These are phyloP conservation scores for Haplosporangium gracile DNA, from an alignment of 192 early-diverging fungal species.

Conservation along the genomic window DNA sequence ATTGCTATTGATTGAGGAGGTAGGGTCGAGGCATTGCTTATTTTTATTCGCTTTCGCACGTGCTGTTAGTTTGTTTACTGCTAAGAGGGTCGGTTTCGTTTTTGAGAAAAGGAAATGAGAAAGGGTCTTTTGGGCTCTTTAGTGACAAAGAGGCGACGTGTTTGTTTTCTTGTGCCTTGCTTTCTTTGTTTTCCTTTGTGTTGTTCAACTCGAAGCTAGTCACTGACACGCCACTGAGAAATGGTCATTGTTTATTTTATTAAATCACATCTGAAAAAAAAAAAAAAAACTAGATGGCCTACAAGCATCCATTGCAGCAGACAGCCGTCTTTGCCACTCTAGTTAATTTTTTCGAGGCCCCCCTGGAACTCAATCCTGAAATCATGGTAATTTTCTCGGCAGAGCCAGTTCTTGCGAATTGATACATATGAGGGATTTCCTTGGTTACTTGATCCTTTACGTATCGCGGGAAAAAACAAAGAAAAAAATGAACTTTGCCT, in stretches of 20 bases:
- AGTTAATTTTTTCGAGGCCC: conserved; percentile 69
- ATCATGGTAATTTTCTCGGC: conserved; percentile 58
- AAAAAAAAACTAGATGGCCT: conserved; percentile 63
- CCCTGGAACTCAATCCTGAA: conserved; percentile 70
- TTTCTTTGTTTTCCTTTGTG: not conserved
- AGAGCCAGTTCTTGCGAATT: not conserved
- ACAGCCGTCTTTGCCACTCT: conserved; percentile 74
- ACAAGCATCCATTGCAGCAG: conserved; percentile 76
- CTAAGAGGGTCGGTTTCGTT: not conserved
- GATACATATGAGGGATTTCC: not conserved
- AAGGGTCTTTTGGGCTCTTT: not conserved
- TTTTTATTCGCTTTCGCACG: not conserved
- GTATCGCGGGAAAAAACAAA: conserved; percentile 5
- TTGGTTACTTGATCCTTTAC: not conserved
- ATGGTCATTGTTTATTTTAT: not conserved
- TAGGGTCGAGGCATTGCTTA: not conserved
- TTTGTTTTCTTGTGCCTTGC: not conserved
- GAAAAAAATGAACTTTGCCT: not conserved
- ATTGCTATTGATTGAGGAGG: conserved; percentile 79
- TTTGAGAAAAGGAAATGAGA: not conserved
- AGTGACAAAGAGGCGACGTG: not conserved
- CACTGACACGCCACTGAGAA: not conserved
- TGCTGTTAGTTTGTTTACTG: no score
- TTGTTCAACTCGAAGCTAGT: not conserved
- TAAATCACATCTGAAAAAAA: not conserved